phyloP scores from a whole-genome alignment of 768 basidiomycete species.

The Tylopilus balloui region DNA sequence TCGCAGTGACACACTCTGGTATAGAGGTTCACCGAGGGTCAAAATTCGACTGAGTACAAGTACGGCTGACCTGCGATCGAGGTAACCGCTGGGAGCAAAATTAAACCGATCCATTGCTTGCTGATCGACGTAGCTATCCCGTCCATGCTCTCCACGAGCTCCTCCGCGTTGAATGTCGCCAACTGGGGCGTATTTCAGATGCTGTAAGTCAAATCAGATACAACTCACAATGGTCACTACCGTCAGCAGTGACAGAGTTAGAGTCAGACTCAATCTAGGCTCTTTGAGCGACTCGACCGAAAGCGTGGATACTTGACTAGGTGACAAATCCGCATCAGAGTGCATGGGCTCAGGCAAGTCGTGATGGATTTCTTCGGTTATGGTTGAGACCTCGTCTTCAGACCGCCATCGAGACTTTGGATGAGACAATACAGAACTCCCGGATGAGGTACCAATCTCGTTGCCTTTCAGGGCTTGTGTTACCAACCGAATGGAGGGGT shows the following conservation, averaged over 20 bases:
- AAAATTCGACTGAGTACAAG: not conserved
- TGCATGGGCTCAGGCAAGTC: conserved; percentile 11
- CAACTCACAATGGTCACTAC: conserved; percentile 58
- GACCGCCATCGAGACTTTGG: conserved; percentile 11
- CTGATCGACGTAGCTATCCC: conserved; percentile 65
- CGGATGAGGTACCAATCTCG: not conserved
- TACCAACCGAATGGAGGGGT: conserved; percentile 27
- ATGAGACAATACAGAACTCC: conserved; percentile 5
- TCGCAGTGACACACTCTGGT: conserved; percentile 80
- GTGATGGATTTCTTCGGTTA: not conserved
- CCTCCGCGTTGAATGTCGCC: conserved; percentile 61
- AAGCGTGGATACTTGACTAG: conserved; percentile 16
- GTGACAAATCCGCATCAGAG: conserved; percentile 11
- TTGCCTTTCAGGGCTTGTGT: conserved; percentile 8
- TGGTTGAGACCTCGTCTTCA: conserved; percentile 12
- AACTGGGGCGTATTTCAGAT: conserved; percentile 30
- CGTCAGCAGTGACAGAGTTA: conserved; percentile 53
- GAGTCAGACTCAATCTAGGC: conserved; percentile 54
- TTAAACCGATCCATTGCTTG: conserved; percentile 86
- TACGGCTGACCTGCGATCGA: conserved; percentile 62
- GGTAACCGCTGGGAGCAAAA: conserved; percentile 81
- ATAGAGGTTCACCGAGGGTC: not conserved
- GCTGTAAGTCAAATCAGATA: not conserved
- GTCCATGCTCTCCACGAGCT: conserved; percentile 81
- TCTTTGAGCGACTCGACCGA: conserved; percentile 34